Evolutionary conservation across 176 grass and related monocot species (phyloP), one percentile per base, ranked within the genome.

Genomic region (Musa acuminata): DNA sequence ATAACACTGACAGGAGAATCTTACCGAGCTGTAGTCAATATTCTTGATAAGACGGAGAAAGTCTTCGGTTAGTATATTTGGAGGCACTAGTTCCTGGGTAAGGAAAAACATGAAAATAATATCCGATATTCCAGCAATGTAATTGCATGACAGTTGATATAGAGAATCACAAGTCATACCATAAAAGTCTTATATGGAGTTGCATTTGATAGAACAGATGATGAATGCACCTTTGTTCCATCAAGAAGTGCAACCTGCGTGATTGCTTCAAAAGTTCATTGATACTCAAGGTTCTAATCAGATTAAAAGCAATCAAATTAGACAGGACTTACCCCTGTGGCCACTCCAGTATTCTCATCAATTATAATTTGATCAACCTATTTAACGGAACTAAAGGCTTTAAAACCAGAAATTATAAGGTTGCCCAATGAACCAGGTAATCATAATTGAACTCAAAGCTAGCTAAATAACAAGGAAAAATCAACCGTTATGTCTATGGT

Each of bases 1-100:
- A 73, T 54, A 14, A 73, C 23, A 43, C 49, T 63, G n/a, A 50
- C 52, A 62, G 55, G 74, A 80, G 49, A 70, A 89, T 66, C 95
- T 91, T 94, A 98, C 95, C 60, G 95, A 98, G 78, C 95, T 98
- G 83, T 98, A 98, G 84, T 98, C 95, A 78, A 84, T 77, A 72
- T 89, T 93, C 69, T 86, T 89, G 74, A 98, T 91, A 81, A 86
- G 74, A 78, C 59, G 66, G 59, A 93, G 77, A 75, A 98, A 98
- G 70, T 84, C 78, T 72, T 89, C 70, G 27, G 88, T 86, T 79
- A 98, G 95, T 53, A 84, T 71, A 72, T 82, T 82, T 52, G 72
- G 84, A 78, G 90, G 86, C 69, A 93, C 75, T 78, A 98, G 73
- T 62, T 94, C 90, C 90, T 98, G 77, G 69, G 87, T 73, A 83